Conservation (phyloP, 2,329 filamentous ascomycete genomes). For the Dichotomopilus funicola region DNA sequence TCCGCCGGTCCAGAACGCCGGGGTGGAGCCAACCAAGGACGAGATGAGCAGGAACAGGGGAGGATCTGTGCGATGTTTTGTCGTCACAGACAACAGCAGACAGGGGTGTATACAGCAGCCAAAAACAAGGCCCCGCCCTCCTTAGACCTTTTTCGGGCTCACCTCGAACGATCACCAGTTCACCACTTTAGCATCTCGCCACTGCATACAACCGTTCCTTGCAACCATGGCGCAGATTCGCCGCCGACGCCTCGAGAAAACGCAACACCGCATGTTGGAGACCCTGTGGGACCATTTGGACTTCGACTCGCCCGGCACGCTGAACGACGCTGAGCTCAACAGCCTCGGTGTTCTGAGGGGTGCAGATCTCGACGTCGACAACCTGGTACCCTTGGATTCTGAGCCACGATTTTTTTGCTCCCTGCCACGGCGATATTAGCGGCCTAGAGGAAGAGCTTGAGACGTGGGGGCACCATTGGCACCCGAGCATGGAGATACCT, state of each 20-base stretch:
- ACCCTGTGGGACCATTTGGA: background rate
- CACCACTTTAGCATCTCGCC: too few relatives aligned
- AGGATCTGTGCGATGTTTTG: too few relatives aligned
- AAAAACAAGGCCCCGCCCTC: too few relatives aligned
- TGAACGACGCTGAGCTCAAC: background rate
- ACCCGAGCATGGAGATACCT: background rate
- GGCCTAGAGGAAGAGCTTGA: background rate
- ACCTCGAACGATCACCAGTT: too few relatives aligned
- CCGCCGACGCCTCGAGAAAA: too few relatives aligned
- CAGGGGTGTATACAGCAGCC: too few relatives aligned
- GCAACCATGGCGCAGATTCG: conserved; percentile 1
- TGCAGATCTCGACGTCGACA: conserved; percentile 1
- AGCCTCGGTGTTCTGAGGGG: background rate
- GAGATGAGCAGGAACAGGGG: too few relatives aligned
- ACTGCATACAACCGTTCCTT: background rate
- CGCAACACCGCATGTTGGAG: background rate
- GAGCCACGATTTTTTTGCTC: conserved; percentile 5
- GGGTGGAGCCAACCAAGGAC: too few relatives aligned
- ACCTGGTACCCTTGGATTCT: background rate
- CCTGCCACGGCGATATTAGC: background rate
- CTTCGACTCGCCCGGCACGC: background rate
- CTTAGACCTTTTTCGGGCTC: too few relatives aligned
- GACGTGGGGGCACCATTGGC: background rate
- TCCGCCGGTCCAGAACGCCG: too few relatives aligned
- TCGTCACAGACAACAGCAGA: too few relatives aligned